Base-by-base conservation (phyloP, 1,139 yeast genomes). In the Zygosaccharomyces pseudobailii region DNA sequence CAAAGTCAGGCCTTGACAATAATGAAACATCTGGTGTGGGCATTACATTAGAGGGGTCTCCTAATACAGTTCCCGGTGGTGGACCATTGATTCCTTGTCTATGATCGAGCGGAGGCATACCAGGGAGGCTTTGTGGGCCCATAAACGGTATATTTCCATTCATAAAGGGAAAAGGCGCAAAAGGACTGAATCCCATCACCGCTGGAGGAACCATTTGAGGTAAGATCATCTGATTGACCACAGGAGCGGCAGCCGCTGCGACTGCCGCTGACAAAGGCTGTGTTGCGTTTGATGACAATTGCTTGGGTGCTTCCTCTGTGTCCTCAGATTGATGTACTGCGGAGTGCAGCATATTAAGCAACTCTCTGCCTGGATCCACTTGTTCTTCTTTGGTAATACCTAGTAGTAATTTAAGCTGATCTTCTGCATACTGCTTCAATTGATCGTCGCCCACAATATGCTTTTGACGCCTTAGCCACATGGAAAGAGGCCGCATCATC, bases 281-380 rank as follows among this genome's bases (percentile, higher is more conserved):
- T 55, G 34, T 55, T 47, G 36, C 50, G 13, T 36, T 55, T 51
- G 42, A 57, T 55, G n/a, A 62, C 54, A 8, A 62, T 52, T 39
- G 52, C 43, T 50, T 57, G 52, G 47, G 57, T 52, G 45, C 55
- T 9, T 46, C 51, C 8, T 20, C 33, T 38, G 43, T 57, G 47
- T 54, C 63, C 47, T 58, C 62, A 45, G 61, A 55, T 28, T 58
- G 54, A 41, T 65, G 61, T 37, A 73, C 70, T 13, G 67, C 61
- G 20, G 58, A 53, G 42, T 82, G 87, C 51, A 83, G 70, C 62
- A 82, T 75, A 54, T 83, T 79, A 57, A 85, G 73, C 51, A 85
- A 66, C 49, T 82, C 92, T 71, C 92, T 79, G 24, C 92, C 92
- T 3, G 89, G 88, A 64, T 84, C 92, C 25, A 71, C 66, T 22